These are phyloP conservation scores for Rubroshorea leprosula DNA, from an alignment of 345 rosid species.

Conservation along the genomic window DNA sequence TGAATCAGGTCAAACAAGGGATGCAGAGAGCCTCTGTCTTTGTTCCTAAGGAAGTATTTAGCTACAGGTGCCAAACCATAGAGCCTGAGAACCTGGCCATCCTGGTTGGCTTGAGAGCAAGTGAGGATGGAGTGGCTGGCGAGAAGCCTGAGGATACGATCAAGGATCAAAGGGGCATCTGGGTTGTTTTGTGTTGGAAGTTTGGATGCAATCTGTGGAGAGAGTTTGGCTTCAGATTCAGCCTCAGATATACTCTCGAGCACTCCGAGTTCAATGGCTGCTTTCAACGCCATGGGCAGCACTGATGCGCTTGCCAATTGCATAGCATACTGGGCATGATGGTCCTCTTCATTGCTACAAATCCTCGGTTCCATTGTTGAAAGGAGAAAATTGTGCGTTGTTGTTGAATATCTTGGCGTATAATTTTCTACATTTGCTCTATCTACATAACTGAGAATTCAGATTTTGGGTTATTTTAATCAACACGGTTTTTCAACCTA, in stretches of 20 bases:
- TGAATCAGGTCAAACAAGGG: conserved; percentile 13
- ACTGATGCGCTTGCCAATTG: neutral
- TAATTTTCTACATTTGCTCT: no score
- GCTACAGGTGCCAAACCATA: conserved; percentile 30
- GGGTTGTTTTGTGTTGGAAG: conserved; percentile 12
- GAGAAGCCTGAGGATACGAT: conserved; percentile 31
- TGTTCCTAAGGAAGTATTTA: conserved; percentile 19
- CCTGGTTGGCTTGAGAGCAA: neutral
- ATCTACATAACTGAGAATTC: no score
- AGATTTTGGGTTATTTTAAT: no score
- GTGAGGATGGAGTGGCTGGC: conserved; percentile 27
- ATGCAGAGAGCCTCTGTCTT: conserved; percentile 21
- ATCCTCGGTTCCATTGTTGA: no score
- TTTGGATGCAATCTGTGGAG: conserved; percentile 25
- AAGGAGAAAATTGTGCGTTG: no score
- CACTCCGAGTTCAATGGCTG: conserved; percentile 32
- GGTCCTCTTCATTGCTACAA: no score
- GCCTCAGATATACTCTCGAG: conserved; percentile 25
- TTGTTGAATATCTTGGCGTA: no score
- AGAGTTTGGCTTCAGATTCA: conserved; percentile 29
- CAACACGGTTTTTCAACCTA: no score
- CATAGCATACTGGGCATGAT: no score
- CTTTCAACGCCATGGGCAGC: conserved; percentile 34
- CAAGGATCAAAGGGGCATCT: conserved; percentile 11
- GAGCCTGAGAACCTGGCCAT: neutral